Evolutionary conservation across 129 eudicot genomes (phyloP).

Genomic region (Ambrosia trifida): DNA sequence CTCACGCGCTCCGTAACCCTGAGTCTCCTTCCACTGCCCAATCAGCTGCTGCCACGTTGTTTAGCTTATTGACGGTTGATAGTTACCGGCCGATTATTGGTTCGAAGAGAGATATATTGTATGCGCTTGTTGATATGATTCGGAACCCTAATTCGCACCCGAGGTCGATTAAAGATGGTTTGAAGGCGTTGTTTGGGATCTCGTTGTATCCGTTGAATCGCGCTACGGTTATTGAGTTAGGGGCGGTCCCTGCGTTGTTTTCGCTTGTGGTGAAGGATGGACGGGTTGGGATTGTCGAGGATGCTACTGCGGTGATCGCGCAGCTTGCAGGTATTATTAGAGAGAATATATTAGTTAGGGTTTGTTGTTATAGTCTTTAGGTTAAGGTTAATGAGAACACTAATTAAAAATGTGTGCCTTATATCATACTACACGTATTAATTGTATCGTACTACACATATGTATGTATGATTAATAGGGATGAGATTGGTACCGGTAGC

Average conservation of each 20-base stretch:
- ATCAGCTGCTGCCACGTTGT: conserved; percentile 72
- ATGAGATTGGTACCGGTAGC: too few species aligned
- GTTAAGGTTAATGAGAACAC: too few species aligned
- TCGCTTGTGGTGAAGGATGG: conserved; percentile 68
- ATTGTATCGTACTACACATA: too few species aligned
- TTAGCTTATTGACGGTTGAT: conserved; percentile 60
- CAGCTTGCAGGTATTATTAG: conserved; percentile 47
- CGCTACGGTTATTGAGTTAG: conserved; percentile 61
- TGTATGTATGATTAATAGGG: too few species aligned
- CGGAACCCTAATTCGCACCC: conserved; percentile 41
- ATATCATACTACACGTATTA: too few species aligned
- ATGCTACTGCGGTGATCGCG: conserved; percentile 85
- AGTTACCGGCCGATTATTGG: conserved; percentile 67
- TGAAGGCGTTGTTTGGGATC: conserved; percentile 75
- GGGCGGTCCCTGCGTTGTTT: conserved; percentile 70
- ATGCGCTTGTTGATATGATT: conserved; percentile 63
- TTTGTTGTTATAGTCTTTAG: too few species aligned
- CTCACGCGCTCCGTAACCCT: conserved; percentile 76
- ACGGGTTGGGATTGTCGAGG: conserved; percentile 80
- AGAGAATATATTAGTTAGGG: too few species aligned
- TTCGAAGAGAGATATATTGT: conserved; percentile 74
- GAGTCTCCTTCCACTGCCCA: conserved; percentile 58
- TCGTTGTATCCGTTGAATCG: conserved; percentile 61
- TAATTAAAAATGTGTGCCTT: too few species aligned
- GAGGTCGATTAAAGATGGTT: conserved; percentile 63